Conservation (phyloP, 345 rosid species). For the Arabis hirsuta region DNA sequence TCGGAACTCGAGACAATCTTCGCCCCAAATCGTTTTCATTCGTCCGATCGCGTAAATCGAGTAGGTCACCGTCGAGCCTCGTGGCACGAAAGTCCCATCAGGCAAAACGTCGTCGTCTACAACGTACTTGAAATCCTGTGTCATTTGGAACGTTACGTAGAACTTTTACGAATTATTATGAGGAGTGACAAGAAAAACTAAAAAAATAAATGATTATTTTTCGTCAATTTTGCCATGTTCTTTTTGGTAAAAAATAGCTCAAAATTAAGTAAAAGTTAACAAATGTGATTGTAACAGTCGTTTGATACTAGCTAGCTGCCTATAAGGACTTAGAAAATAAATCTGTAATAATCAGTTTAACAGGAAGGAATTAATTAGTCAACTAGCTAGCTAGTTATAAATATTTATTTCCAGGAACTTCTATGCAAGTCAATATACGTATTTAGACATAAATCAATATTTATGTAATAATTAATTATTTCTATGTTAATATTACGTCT, state of each 20-base stretch:
- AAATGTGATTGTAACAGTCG: constrained; percentile 27
- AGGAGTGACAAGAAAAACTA: neutral
- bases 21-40: constrained; percentile 90
- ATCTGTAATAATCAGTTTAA: constrained; percentile 10
- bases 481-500: neutral
- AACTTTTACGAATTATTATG: constrained; percentile 26
- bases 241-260: constrained; percentile 25
- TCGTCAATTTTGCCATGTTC: neutral
- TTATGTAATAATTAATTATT: neutral
- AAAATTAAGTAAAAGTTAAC: constrained; percentile 7
- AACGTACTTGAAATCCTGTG: constrained; percentile 74
- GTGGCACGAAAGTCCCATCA: constrained; percentile 74
- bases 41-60: constrained; percentile 90
- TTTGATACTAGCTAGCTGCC: constrained; percentile 27
- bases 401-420: constrained; percentile 20
- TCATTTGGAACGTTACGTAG: constrained; percentile 30
- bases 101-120: constrained; percentile 76
- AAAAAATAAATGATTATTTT: neutral
- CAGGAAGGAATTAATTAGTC: constrained; percentile 19
- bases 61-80: constrained; percentile 84
- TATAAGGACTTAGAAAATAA: neutral
- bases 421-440: neutral
- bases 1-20: constrained; percentile 77
- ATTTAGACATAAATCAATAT: neutral
- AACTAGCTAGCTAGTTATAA: constrained; percentile 8